These are phyloP conservation scores for Exophiala oligosperma DNA, from an alignment of 2,329 filamentous ascomycete genomes.

Conservation along the genomic window DNA sequence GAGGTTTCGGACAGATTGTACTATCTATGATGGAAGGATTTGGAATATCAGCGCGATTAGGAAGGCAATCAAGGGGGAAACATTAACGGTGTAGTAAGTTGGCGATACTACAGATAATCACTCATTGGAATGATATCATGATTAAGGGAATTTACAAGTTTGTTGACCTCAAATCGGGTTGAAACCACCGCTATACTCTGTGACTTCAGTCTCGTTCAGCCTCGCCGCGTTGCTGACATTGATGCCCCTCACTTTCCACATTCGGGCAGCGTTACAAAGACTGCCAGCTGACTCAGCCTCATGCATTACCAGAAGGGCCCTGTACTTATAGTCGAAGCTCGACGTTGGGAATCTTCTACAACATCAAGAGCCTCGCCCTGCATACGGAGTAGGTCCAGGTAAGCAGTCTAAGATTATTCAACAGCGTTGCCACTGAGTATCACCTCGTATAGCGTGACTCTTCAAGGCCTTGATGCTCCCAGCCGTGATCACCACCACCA, in stretches of 20 bases:
- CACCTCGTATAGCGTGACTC: not conserved
- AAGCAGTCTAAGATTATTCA: not conserved
- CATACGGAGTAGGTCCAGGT: not conserved
- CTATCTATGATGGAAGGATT: no score
- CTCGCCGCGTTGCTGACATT: not conserved
- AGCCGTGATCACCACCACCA: not conserved
- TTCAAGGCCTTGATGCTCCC: not conserved
- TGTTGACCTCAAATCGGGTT: no score
- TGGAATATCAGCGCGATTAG: no score
- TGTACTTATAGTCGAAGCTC: not conserved
- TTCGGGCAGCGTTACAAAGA: slow-evolving; percentile 2
- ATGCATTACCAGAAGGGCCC: not conserved
- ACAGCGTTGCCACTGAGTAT: not conserved
- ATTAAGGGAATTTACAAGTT: not conserved
- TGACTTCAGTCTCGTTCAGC: not conserved
- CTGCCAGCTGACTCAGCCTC: slow-evolving; percentile 15
- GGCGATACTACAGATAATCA: no score
- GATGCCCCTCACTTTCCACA: not conserved
- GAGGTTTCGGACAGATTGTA: not conserved
- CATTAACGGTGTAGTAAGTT: no score
- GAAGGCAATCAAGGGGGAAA: no score
- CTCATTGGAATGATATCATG: no score
- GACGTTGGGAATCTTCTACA: not conserved
- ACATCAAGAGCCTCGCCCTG: not conserved
- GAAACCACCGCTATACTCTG: not conserved